Base-by-base conservation (phyloP, 2,329 filamentous ascomycete species). In the Stemphylium beticola region DNA sequence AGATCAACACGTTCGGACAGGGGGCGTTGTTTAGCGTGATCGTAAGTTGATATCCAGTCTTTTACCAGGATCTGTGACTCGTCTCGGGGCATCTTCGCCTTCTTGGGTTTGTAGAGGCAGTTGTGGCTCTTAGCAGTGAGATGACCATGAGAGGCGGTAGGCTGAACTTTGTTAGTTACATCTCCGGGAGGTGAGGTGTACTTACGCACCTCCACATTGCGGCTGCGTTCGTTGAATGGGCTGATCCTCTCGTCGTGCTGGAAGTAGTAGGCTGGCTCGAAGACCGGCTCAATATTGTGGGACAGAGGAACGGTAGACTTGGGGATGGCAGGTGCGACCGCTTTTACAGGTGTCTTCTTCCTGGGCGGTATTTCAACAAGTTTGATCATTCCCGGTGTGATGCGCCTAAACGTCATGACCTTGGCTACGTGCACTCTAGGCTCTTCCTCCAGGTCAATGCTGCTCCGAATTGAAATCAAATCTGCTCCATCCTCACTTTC, bases 381-480 rank as follows among this genome's bases (percentile, higher is more conserved):
- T 51, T 64, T 68, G 36, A 66, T 61, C 50, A 55, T 57, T 6
- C 62, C 64, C 1, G 64, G 53, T 3, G 52, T 55, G 8, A 67
- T 31, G 12, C 48, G 46, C 5, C 46, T 65, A 36, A 60, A 50
- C 0, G 54, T 44, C 40, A 62, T 53, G 12, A 47, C 11, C 15
- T 55, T 52, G 12, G 61, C 67, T 17, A 47, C 44, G 14, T 61
- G 55, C 4, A 65, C 44, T 1, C 55, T 60, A 22, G 64, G 61
- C 41, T 69, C 61, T 45, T 67, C 61, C 8, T 65, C 58, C 5
- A 61, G 49, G 31, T 63, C 60, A 38, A 67, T 62, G 38, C 57
- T 62, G 31, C 56, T 60, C 17, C 57, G 10, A n/a, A 60, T 46
- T 2, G 58, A 62, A n/a, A 58, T 32, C 11, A 47, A 20, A 31